Evolutionary conservation across 106 monocot species (phyloP).

Genomic region (Acanthochlamys bracteata): DNA sequence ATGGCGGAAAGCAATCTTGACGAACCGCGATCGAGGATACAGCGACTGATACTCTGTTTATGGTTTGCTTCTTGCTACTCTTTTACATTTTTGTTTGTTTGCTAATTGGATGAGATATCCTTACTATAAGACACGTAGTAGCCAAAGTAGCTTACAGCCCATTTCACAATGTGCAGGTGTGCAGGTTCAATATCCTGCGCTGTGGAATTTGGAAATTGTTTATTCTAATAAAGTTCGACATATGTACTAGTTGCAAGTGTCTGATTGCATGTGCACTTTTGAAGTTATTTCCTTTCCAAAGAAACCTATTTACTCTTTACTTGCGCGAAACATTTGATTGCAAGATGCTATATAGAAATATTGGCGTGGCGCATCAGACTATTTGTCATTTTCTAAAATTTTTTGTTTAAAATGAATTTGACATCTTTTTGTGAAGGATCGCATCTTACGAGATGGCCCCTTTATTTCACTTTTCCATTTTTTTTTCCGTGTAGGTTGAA

Average conservation of each 20-base stretch:
- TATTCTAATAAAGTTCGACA: background rate
- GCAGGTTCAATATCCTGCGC: constrained; percentile 39
- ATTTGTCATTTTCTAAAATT: no score
- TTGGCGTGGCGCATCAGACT: no score
- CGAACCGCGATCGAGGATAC: constrained; percentile 3
- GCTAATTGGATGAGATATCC: background rate
- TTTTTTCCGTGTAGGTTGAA: no score
- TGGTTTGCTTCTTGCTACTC: constrained; percentile 12
- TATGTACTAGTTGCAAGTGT: background rate
- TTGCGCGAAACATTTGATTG: no score
- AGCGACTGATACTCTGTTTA: background rate
- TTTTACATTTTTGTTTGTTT: background rate
- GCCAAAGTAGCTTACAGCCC: constrained; percentile 26
- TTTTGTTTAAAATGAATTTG: no score
- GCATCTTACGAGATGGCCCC: no score
- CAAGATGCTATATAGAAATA: no score
- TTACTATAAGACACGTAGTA: constrained; percentile 2
- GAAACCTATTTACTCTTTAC: no score
- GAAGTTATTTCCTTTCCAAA: background rate
- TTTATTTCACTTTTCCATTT: no score
- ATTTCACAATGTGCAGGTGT: constrained; percentile 49
- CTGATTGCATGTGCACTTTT: background rate
- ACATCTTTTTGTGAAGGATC: no score
- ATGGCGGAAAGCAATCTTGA: constrained; percentile 8
- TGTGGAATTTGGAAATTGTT: constrained; percentile 15